phyloP scores from a whole-genome alignment of 2,329 filamentous ascomycete species.

The Ceratocystis harringtonii region DNA sequence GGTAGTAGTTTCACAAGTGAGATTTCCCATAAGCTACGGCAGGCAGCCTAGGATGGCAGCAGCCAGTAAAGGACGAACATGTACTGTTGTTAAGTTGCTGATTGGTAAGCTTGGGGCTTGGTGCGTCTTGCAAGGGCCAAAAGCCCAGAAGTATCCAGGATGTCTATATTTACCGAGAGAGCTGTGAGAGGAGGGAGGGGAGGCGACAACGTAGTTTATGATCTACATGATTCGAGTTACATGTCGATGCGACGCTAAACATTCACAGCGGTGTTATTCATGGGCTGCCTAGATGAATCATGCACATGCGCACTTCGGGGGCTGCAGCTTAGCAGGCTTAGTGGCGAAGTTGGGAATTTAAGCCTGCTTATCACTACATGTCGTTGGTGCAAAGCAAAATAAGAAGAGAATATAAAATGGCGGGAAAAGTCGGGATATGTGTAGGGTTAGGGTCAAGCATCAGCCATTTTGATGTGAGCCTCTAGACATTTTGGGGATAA shows the following conservation, averaged over 20 bases:
- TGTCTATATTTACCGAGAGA: background rate
- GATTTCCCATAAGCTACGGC: background rate
- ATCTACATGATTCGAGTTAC: background rate
- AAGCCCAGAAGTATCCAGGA: conserved; percentile 2
- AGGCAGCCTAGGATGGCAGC: background rate
- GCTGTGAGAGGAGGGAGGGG: background rate
- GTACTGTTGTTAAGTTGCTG: background rate
- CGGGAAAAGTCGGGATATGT: background rate
- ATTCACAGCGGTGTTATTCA: background rate
- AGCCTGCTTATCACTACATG: background rate
- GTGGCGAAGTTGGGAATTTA: background rate
- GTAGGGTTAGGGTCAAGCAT: background rate
- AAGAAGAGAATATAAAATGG: background rate
- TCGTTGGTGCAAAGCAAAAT: background rate
- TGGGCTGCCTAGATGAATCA: background rate
- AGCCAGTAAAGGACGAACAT: background rate
- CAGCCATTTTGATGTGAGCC: background rate
- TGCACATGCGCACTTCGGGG: background rate
- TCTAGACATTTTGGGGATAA: background rate
- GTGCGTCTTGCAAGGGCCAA: background rate
- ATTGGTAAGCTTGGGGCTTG: background rate
- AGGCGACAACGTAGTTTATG: background rate
- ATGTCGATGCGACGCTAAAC: background rate
- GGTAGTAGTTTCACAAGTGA: background rate
- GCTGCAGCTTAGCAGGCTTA: background rate